A percentile compares a stretch with the other conserved stretches of the same genome.
Conservation (phyloP, 179 eudicot species). For the Camellia oleifera region DNA sequence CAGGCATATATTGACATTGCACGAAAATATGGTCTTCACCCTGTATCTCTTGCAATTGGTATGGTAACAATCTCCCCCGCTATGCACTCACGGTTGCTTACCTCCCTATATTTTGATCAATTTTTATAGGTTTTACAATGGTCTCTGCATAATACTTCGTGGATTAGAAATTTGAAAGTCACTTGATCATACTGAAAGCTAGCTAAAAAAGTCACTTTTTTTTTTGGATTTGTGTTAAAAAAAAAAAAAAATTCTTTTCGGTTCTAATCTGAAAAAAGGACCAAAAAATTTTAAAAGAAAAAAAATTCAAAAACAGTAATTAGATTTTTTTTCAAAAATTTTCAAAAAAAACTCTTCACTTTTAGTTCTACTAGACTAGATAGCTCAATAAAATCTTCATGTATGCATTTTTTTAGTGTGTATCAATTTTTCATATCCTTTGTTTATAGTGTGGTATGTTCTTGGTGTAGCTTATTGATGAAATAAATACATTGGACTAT, state of each 20-base stretch:
- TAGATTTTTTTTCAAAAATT: too few species aligned
- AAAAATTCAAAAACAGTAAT: too few species aligned
- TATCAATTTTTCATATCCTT: background rate
- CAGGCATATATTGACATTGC: constrained; percentile 82
- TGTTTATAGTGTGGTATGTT: background rate
- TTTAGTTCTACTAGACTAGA: too few species aligned
- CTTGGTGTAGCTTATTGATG: background rate
- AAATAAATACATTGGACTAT: too few species aligned
- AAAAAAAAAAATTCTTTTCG: too few species aligned
- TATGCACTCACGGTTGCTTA: constrained; percentile 7
- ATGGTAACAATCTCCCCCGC: constrained; percentile 18
- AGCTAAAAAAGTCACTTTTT: too few species aligned
- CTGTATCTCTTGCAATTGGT: constrained; percentile 90
- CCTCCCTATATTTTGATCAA: background rate
- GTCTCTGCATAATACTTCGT: background rate
- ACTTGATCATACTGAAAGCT: background rate
- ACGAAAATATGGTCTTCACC: constrained; percentile 58
- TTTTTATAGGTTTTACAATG: background rate
- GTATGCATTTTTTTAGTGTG: background rate
- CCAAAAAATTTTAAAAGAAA: too few species aligned
- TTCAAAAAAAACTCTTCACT: too few species aligned
- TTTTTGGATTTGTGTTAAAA: too few species aligned
- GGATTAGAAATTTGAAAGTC: background rate
- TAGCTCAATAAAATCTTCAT: too few species aligned
- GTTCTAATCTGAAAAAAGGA: too few species aligned